phyloP scores from a whole-genome alignment of 495 filamentous ascomycete genomes.

The Aspergillus olivimuriae region DNA sequence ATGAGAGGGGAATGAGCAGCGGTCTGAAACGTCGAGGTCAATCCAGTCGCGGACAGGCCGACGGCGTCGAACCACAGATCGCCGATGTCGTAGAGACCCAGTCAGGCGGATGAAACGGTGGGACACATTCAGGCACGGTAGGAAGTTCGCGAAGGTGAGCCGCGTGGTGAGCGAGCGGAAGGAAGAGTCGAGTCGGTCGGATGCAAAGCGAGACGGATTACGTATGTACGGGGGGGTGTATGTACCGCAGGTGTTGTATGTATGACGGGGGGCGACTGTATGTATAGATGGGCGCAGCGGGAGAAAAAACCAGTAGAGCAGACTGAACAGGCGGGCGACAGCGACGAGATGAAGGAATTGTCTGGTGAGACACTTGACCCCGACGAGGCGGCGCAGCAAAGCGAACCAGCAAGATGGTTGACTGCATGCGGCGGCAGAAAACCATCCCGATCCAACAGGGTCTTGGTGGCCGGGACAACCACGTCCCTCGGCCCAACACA shows the following conservation, averaged over 20 bases:
- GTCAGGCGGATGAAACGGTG: conserved; percentile 4
- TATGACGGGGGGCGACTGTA: neutral
- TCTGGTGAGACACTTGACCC: no score
- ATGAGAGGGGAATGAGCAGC: neutral
- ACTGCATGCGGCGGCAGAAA: no score
- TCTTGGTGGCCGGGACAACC: no score
- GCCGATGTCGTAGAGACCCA: neutral
- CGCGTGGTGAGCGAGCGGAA: no score
- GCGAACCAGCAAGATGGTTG: no score
- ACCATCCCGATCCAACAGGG: no score
- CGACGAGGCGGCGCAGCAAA: no score
- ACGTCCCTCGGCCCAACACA: no score
- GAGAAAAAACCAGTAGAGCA: neutral
- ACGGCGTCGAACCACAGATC: conserved; percentile 21
- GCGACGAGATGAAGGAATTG: no score
- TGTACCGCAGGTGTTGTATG: neutral
- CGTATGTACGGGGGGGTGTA: neutral
- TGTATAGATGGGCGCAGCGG: neutral
- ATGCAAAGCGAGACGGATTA: no score
- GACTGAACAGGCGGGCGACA: neutral
- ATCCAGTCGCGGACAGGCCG: neutral
- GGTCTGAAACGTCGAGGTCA: neutral
- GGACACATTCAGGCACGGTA: neutral
- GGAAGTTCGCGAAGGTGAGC: neutral
- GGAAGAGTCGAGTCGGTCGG: neutral